Evolutionary conservation across 495 filamentous ascomycete genomes (phyloP).

Genomic region (Xylaria telfairii): DNA sequence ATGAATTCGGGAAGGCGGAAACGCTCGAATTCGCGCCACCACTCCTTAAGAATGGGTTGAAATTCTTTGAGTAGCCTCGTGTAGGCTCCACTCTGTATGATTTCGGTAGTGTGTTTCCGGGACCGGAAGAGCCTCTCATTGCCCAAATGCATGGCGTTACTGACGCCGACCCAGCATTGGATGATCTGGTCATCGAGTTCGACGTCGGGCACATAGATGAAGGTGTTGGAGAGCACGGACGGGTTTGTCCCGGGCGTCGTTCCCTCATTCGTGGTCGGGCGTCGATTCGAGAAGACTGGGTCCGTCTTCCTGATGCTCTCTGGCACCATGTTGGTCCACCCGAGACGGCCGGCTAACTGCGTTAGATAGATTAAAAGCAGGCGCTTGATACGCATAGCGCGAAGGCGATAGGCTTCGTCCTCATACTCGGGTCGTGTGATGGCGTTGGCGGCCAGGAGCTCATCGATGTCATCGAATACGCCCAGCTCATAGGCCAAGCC

Average conservation of each 20-base stretch:
- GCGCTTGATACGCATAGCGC: conserved; percentile 82
- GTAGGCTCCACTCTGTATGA: conserved; percentile 86
- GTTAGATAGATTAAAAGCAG: conserved; percentile 88
- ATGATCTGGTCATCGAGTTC: conserved; percentile 78
- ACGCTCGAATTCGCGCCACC: conserved; percentile 75
- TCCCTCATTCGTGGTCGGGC: conserved; percentile 54
- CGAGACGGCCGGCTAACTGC: conserved; percentile 88
- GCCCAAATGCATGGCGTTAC: conserved; percentile 83
- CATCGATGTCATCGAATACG: conserved; percentile 86
- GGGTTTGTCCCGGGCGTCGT: conserved; percentile 61
- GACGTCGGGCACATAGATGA: conserved; percentile 64
- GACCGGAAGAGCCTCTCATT: conserved; percentile 86
- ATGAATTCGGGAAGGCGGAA: conserved; percentile 75
- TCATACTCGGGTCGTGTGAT: conserved; percentile 65
- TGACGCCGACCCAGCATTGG: conserved; percentile 90
- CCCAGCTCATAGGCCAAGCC: conserved; percentile 91
- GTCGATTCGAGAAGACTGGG: conserved; percentile 49
- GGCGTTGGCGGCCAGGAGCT: conserved; percentile 56
- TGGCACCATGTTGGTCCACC: conserved; percentile 93
- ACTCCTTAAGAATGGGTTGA: conserved; percentile 74
- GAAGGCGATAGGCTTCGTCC: conserved; percentile 74
- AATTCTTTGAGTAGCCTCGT: conserved; percentile 79
- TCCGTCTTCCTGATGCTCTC: conserved; percentile 60
- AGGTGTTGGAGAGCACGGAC: conserved; percentile 56
- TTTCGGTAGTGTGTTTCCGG: conserved; percentile 78